phyloP scores from a whole-genome alignment of 2,329 filamentous ascomycete genomes.

The Alternaria metachromatica region DNA sequence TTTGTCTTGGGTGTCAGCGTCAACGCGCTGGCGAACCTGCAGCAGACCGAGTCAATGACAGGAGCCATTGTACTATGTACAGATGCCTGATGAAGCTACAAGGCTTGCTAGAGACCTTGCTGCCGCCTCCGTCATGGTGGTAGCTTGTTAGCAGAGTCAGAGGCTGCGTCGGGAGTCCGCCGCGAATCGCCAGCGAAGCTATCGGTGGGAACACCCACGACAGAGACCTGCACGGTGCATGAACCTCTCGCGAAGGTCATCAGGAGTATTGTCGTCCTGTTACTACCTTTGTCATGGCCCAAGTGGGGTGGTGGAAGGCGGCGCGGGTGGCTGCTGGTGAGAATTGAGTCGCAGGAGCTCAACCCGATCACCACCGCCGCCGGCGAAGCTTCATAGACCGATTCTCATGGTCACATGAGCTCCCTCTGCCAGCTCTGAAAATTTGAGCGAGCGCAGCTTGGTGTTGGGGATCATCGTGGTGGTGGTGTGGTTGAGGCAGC shows the following conservation, averaged over 20 bases:
- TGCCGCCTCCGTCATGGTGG: not conserved
- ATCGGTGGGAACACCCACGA: not conserved
- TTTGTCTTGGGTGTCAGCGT: not conserved
- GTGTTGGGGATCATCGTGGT: conserved; percentile 1
- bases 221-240: not conserved
- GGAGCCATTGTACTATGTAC: not conserved
- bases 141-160: not conserved
- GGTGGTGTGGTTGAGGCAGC: conserved; percentile 8
- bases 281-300: not conserved
- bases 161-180: not conserved
- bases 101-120: not conserved
- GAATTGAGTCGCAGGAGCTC: not conserved
- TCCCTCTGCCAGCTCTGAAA: not conserved
- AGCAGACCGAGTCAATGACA: not conserved
- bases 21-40: not conserved
- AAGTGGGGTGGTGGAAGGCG: not conserved
- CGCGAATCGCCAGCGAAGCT: not conserved
- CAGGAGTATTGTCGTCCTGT: not conserved
- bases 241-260: not conserved
- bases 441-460: not conserved
- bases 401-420: not conserved
- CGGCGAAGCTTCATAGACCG: not conserved
- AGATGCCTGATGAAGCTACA: not conserved
- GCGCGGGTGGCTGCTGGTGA: conserved; percentile 1
- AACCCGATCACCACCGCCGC: not conserved